Conservation (phyloP, 768 basidiomycete genomes). For the Crassisporium funariophilum region DNA sequence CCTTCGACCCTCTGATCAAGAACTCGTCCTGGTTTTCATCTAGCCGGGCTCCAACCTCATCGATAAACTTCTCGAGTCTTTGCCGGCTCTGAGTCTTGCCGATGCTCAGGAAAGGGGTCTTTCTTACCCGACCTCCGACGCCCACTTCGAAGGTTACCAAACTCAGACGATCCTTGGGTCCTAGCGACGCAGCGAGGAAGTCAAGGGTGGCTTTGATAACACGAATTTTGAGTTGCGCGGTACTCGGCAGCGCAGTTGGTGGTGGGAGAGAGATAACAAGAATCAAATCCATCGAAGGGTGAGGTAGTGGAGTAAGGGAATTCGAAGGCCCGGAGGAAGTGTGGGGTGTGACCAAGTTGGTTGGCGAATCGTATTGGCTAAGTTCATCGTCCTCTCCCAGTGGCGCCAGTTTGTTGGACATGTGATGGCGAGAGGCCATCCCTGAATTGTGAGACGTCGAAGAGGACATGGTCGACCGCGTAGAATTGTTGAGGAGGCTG, state of each 20-base stretch:
- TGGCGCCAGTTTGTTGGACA: conserved; percentile 54
- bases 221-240: conserved; percentile 82
- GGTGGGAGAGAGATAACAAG: conserved; percentile 88
- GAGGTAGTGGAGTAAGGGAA: conserved; percentile 77
- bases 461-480: conserved; percentile 73
- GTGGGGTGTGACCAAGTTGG: conserved; percentile 67
- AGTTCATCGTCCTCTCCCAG: conserved; percentile 75
- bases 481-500: conserved; percentile 66
- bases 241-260: conserved; percentile 67
- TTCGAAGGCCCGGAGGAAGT: conserved; percentile 76
- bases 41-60: conserved; percentile 55
- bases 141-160: conserved; percentile 95
- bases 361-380: conserved; percentile 57
- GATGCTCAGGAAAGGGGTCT: conserved; percentile 88
- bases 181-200: conserved; percentile 79
- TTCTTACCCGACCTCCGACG: conserved; percentile 75
- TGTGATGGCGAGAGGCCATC: conserved; percentile 36
- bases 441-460: conserved; percentile 69
- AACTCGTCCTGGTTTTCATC: conserved; percentile 51
- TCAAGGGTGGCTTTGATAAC: conserved; percentile 89
- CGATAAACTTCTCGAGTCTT: conserved; percentile 77
- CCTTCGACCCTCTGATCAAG: conserved; percentile 72
- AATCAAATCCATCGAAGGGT: conserved; percentile 90
- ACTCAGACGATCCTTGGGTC: conserved; percentile 79
- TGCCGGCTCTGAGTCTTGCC: conserved; percentile 69